Evolutionary conservation across 371 early-diverging fungal genomes (phyloP).

Genomic region (Parasitella parasitica): DNA sequence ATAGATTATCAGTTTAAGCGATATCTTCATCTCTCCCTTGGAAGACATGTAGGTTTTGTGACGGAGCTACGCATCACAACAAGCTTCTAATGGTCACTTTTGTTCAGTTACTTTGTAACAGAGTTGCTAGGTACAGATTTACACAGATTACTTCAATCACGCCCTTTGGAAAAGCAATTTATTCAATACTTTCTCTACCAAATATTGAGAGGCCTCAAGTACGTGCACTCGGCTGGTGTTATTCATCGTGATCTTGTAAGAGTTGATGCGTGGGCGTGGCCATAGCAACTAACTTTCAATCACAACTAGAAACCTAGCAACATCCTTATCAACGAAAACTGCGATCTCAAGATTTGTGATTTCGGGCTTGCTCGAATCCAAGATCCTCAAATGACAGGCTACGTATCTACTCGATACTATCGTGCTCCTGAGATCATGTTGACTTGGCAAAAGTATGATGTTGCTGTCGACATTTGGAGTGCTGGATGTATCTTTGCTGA

Average conservation of each 20-base stretch:
- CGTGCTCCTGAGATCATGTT: conserved; percentile 99
- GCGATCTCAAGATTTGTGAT: conserved; percentile 97
- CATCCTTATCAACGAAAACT: conserved; percentile 93
- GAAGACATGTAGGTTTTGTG: conserved; percentile 77
- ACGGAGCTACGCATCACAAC: background rate
- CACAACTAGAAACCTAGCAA: conserved; percentile 85
- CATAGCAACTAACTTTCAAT: background rate
- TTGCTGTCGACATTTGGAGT: conserved; percentile 99
- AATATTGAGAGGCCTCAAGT: conserved; percentile 88
- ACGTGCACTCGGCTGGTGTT: conserved; percentile 94
- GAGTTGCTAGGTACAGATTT: conserved; percentile 93
- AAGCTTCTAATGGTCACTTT: background rate
- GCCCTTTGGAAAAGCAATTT: conserved; percentile 90
- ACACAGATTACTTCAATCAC: conserved; percentile 83
- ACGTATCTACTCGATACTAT: conserved; percentile 98
- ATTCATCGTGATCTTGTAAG: conserved; percentile 91
- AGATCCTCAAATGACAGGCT: conserved; percentile 93
- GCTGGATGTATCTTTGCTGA: conserved; percentile 99
- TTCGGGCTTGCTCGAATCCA: conserved; percentile 95
- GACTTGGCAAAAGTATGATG: conserved; percentile 97
- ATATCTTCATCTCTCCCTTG: conserved; percentile 89
- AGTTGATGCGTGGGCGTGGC: too few species aligned
- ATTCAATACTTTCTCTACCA: conserved; percentile 96
- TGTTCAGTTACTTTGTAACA: conserved; percentile 86
- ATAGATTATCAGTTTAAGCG: conserved; percentile 81